Conservation (phyloP, 495 filamentous ascomycete species). For the Penicillium bialowiezense region DNA sequence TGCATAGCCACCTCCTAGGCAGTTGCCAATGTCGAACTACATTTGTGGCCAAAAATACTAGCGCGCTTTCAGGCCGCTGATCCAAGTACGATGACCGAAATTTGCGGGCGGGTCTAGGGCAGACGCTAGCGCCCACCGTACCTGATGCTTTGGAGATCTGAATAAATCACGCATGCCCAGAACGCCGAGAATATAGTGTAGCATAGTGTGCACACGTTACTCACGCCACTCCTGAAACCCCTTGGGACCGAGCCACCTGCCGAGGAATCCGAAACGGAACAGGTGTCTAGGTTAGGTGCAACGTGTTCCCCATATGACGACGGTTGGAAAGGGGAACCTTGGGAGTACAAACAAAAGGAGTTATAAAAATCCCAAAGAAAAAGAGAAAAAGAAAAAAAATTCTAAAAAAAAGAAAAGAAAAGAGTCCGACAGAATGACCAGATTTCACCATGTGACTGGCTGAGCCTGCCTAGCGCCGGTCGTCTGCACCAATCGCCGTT, state of each 20-base stretch:
- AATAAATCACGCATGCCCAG: conserved; percentile 19
- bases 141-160: conserved; percentile 14
- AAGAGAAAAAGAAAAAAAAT: neutral
- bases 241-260: neutral
- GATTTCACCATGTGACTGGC: conserved; percentile 16
- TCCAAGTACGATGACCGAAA: conserved; percentile 20
- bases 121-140: conserved; percentile 9
- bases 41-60: conserved; percentile 5
- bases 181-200: neutral
- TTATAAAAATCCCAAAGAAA: neutral
- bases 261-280: neutral
- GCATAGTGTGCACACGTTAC: neutral
- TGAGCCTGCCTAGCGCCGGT: conserved; percentile 23
- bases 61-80: conserved; percentile 4
- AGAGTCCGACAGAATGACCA: neutral
- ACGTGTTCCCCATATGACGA: conserved; percentile 1
- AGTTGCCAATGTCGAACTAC: too few species aligned
- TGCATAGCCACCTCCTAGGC: too few species aligned
- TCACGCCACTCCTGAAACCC: conserved; percentile 4
- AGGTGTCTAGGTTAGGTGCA: too few species aligned
- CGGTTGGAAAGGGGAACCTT: neutral
- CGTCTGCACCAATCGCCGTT: conserved; percentile 11
- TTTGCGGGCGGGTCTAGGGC: conserved; percentile 26
- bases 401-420: neutral
- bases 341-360: neutral